Conservation (phyloP, 768 basidiomycete species). For the Kwoniella shandongensis region DNA sequence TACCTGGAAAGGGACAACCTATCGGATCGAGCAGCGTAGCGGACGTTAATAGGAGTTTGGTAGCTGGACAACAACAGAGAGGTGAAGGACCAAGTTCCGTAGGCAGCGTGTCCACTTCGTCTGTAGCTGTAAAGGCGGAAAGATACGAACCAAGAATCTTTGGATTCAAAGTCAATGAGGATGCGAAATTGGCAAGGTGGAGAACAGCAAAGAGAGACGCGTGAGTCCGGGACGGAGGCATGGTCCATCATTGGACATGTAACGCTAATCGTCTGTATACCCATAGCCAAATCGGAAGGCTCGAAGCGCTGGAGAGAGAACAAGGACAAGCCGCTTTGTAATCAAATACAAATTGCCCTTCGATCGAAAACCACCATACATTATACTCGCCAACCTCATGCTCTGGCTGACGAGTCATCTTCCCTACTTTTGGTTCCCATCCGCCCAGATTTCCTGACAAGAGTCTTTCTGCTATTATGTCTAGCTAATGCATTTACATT, state of each 20-base stretch:
- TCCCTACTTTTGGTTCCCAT: too few species aligned
- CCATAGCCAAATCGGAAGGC: conserved; percentile 56
- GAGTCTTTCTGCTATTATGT: too few species aligned
- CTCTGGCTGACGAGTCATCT: too few species aligned
- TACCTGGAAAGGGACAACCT: conserved; percentile 69
- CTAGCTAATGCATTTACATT: too few species aligned
- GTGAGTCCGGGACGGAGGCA: conserved; percentile 56
- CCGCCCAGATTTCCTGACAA: too few species aligned
- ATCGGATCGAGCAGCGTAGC: conserved; percentile 30
- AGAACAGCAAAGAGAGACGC: conserved; percentile 87
- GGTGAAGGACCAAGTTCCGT: conserved; percentile 55
- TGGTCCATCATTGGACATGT: neutral
- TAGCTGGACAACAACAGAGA: conserved; percentile 10
- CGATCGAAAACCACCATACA: too few species aligned
- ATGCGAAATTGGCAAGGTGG: conserved; percentile 90
- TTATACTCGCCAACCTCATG: too few species aligned
- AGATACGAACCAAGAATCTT: conserved; percentile 90
- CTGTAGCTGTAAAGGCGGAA: conserved; percentile 83
- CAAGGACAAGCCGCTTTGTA: conserved; percentile 17
- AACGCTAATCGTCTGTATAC: neutral
- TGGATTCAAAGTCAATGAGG: conserved; percentile 94
- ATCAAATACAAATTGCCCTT: neutral
- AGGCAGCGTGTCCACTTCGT: conserved; percentile 74
- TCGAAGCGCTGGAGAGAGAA: conserved; percentile 22
- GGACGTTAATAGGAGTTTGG: conserved; percentile 22